A percentile compares a stretch with the other conserved stretches of the same genome.
These are phyloP conservation scores for Chamaenerion angustifolium DNA, from an alignment of 345 rosid genomes.

Conservation along the genomic window DNA sequence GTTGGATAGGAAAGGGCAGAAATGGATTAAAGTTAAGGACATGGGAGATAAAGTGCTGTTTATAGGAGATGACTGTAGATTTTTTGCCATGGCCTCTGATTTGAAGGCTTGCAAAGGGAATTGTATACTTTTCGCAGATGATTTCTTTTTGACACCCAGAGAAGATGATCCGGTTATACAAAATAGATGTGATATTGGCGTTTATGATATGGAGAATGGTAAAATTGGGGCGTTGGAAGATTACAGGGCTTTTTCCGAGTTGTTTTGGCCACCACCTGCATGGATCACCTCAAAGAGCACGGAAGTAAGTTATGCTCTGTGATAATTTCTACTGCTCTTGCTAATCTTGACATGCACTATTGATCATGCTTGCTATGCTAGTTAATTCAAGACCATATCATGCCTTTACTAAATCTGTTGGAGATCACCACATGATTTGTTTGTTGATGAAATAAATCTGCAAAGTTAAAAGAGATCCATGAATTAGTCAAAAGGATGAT, in stretches of 20 bases:
- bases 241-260: constrained; percentile 34
- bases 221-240: constrained; percentile 29
- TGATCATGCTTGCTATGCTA: too few species aligned
- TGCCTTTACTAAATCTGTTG: too few species aligned
- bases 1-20: constrained; percentile 26
- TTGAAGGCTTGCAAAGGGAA: constrained; percentile 36
- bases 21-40: constrained; percentile 43
- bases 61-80: constrained; percentile 72
- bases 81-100: constrained; percentile 45
- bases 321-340: not conserved
- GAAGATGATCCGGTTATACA: constrained; percentile 19
- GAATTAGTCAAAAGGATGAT: too few species aligned
- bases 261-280: constrained; percentile 82
- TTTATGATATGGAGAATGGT: constrained; percentile 51
- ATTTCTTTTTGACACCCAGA: constrained; percentile 26
- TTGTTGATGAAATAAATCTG: too few species aligned
- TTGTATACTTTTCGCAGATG: constrained; percentile 45
- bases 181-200: constrained; percentile 34
- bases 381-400: too few species aligned
- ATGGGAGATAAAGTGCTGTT: constrained; percentile 56
- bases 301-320: constrained; percentile 32
- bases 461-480: too few species aligned
- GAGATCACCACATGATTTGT: too few species aligned
- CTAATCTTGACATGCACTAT: not conserved
- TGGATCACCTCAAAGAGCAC: constrained; percentile 35